Base-by-base conservation (phyloP, 2,329 filamentous ascomycete genomes). In the Ascochyta lentis region DNA sequence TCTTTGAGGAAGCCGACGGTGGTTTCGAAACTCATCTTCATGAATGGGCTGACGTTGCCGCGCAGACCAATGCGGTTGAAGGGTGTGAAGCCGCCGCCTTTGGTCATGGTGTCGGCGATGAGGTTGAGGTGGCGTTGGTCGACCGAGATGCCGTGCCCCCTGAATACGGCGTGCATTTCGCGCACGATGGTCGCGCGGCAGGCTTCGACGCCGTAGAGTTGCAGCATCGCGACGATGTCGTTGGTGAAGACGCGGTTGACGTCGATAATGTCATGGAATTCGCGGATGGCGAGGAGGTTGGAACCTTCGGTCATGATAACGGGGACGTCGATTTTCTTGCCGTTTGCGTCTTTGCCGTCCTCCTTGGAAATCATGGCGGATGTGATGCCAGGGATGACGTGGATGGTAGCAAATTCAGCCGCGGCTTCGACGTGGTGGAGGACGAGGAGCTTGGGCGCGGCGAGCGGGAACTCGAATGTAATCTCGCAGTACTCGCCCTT, bases 1-100 rank as follows among this genome's bases (percentile, higher is more conserved):
- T 98, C 95, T 76, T 90, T 93, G 69, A 99, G 82, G 81, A 97
- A 97, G 0, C 90, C 89, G 35, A 98, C 85, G 2, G 95, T 99
- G 4, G 95, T 99, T 84, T 99, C 95, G 79, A 98, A 99, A 76
- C 91, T 96, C 94, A 98, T 98, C 84, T 98, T 98, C 78, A 95
- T 94, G 67, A 99, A 94, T 0, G 95, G 92, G 64, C 89, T 93
- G 26, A 94, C 89, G 69, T 91, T 93, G 62, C 90, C 88, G 71
- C 87, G 88, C 58, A 99, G 81, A 1, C 94, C 95, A 72, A 91
- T 96, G 44, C 95, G 89, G 78, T 91, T 96, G 80, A 99, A 99
- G 0, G 95, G 89, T 43, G 88, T 90, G 79, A 96, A 99, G 1
- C 86, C 88, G 63, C 95, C 95, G 56, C 88, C 89, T 49, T 94